Conservation (phyloP, 768 basidiomycete species). For the Tylopilus rubrobrunneus region DNA sequence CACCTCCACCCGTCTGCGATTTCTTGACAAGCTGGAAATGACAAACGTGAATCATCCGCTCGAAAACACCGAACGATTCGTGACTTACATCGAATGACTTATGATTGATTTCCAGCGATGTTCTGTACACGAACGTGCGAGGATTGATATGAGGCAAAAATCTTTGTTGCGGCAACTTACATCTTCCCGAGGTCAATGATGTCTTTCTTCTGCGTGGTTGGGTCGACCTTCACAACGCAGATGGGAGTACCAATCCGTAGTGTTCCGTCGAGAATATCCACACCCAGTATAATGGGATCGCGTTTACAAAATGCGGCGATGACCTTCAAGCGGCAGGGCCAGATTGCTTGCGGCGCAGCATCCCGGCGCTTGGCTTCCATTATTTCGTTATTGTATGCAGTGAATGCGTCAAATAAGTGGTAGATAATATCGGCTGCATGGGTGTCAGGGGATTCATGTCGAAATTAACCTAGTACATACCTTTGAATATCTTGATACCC, state of each 20-base stretch:
- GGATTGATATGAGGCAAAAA: neutral
- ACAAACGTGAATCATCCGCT: neutral
- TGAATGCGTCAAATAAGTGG: constrained; percentile 96
- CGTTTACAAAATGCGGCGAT: constrained; percentile 96
- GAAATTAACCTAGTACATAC: constrained; percentile 38
- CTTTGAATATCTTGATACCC: constrained; percentile 92
- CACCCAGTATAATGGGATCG: constrained; percentile 95
- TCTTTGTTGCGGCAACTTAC: constrained; percentile 42
- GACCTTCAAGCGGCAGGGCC: constrained; percentile 91
- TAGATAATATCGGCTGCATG: constrained; percentile 93
- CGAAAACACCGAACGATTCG: neutral
- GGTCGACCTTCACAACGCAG: constrained; percentile 91
- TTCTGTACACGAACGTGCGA: constrained; percentile 42
- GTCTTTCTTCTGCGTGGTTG: constrained; percentile 83
- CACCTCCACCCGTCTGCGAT: constrained; percentile 90
- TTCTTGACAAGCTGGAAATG: constrained; percentile 77
- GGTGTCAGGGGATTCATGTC: neutral
- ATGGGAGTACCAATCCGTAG: constrained; percentile 91
- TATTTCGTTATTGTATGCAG: constrained; percentile 88
- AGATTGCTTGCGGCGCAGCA: constrained; percentile 92
- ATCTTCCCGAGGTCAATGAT: constrained; percentile 92
- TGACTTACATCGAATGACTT: constrained; percentile 70
- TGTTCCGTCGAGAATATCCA: constrained; percentile 92
- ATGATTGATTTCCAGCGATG: constrained; percentile 97
- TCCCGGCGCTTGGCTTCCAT: constrained; percentile 88